Base-by-base conservation (phyloP, 129 eudicot genomes). In the Tagetes patula region DNA sequence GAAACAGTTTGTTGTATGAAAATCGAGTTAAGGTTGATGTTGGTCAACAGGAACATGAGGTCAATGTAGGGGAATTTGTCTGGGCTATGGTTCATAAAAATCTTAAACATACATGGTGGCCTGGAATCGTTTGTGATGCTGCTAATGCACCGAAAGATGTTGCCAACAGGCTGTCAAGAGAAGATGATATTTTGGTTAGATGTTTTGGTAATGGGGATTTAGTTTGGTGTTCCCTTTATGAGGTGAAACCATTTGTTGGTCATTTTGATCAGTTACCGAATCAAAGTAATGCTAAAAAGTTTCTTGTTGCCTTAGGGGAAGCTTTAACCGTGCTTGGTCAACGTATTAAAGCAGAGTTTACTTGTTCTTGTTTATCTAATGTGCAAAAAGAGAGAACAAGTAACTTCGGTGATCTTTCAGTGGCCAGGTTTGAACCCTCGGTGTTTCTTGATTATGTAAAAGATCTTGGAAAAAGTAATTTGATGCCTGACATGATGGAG, bases 311-410 rank as follows among this genome's bases (percentile, higher is more conserved):
- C 0, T 71, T 81, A 8, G 79, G 82, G 65, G 79, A 73, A 64
- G 88, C 87, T 27, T 13, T 79, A 11, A 48, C 49, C 56, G 92
- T 78, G 79, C 13, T 87, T 67, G 86, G 87, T 69, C 60, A 54
- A 3, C 92, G 85, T 76, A 84, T 82, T 2, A 79, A 82, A 74
- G 61, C 61, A 12, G 82, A 81, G 67, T 81, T 84, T 77, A 84
- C 83, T 55, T 87, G 92, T 76, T 70, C 85, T n/a, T 87, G 92
- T 83, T 75, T 69, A 11, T 72, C 85, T 9, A 73, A 76, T 7
- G 58, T 39, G 43, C 33, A 49, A 45, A 34, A n/a, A 71, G 65
- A 72, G 36, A 64, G 59, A 48, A 47, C 3, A n/a, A 62, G 64
- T 71, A 34, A 72, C 6, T 2, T 50, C 56, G 75, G 76, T 63